phyloP scores from a whole-genome alignment of 2,329 filamentous ascomycete genomes.

The Beauveria sp. region DNA sequence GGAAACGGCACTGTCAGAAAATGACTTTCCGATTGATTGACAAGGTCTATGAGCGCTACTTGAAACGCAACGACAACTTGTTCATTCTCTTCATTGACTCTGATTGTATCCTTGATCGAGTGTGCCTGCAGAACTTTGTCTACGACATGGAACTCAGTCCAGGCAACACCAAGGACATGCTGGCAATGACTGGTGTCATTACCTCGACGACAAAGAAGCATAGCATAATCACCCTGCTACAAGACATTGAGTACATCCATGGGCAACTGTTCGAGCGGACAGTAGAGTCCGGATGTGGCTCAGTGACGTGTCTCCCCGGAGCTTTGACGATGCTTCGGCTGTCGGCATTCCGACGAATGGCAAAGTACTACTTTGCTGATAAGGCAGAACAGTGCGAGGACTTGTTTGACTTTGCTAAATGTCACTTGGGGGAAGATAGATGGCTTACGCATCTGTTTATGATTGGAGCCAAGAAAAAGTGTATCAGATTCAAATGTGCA shows the following conservation, averaged over 20 bases:
- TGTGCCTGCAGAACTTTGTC: conserved; percentile 95
- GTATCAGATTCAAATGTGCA: conserved; percentile 97
- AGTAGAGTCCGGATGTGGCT: conserved; percentile 87
- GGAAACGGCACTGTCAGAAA: conserved; percentile 92
- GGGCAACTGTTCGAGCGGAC: conserved; percentile 94
- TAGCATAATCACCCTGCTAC: conserved; percentile 81
- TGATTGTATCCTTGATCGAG: conserved; percentile 85
- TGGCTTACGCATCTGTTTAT: conserved; percentile 99
- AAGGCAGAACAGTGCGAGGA: conserved; percentile 94
- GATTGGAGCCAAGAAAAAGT: conserved; percentile 87
- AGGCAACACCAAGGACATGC: conserved; percentile 83
- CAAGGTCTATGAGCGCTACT: conserved; percentile 80
- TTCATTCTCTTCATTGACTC: conserved; percentile 98
- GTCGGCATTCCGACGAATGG: conserved; percentile 93
- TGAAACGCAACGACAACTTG: conserved; percentile 80
- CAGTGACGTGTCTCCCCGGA: conserved; percentile 90
- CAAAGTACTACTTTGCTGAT: conserved; percentile 96
- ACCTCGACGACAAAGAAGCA: conserved; percentile 87
- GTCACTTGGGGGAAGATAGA: conserved; percentile 87
- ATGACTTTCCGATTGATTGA: conserved; percentile 89
- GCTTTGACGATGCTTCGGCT: conserved; percentile 94
- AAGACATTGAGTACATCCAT: conserved; percentile 98
- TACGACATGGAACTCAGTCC: conserved; percentile 98
- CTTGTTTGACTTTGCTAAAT: conserved; percentile 93
- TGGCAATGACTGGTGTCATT: conserved; percentile 96